Evolutionary conservation across 169 alveolate genomes (phyloP), one percentile per base, ranked within the genome.

Genomic region (Condylostoma magnum): DNA sequence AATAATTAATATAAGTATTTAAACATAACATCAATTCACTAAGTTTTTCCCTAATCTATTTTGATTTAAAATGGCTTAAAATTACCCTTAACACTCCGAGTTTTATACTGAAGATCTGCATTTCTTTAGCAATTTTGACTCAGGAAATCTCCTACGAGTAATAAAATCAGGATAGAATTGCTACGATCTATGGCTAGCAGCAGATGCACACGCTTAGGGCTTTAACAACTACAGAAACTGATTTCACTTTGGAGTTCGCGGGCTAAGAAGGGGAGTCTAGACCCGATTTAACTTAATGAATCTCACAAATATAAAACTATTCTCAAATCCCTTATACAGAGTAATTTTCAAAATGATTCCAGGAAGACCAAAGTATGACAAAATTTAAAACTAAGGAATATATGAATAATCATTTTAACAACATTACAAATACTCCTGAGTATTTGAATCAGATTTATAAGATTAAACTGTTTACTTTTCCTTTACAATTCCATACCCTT

Each of bases 401-500:
- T 55, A 15, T 68, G 38, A 58, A 27, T 36, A 15, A 30, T 50
- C 12, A 58, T 8, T 10, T 43, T 69, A 27, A 63, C 56, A 28
- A 58, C 65, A 6, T 43, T 72, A 47, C 12, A 50, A 41, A 52
- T 57, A 3, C 52, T 48, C 20, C 50, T 83, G 47, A 65, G 31
- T 31, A 74, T 77, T 51, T 5, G 43, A 60, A 47, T 12, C 31
- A 10, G 20, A 10, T 36, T 52, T 18, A 18, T 25, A 30, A 48
- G 75, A 28, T 33, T 44, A 58, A 33, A 66, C 28, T 20, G 38
- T 50, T 38, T 82, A 70, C 38, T 71, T 83, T 58, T 80, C 86
- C 3, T 76, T 53, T 58, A 47, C 81, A 2, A 54, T 67, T n/a
- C 90, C 90, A 31, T 83, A 46, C 20, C 31, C 81, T 6, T 83